Evolutionary conservation across 1,139 yeast species (phyloP).

Genomic region (Zygoascus meyerae): DNA sequence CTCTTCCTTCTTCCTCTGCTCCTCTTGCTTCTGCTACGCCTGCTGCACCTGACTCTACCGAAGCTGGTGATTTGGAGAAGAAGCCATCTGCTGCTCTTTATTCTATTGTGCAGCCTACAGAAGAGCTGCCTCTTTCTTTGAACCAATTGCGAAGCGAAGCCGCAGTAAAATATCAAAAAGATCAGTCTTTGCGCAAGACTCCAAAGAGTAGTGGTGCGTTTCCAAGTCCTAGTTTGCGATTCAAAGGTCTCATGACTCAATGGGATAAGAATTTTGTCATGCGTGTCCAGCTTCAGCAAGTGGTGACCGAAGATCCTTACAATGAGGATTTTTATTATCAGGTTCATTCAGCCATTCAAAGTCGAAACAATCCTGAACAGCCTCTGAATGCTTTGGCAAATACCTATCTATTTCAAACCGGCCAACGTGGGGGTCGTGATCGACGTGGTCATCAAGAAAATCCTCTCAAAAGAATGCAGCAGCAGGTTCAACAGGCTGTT

Average conservation of each 20-base stretch:
- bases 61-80: not conserved
- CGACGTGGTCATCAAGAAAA: slow-evolving; percentile 73
- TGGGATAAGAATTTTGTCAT: slow-evolving; percentile 95
- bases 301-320: slow-evolving; percentile 95
- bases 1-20: slow-evolving; percentile 3
- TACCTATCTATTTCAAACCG: slow-evolving; percentile 92
- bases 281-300: slow-evolving; percentile 88
- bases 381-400: slow-evolving; percentile 69
- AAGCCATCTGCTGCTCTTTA: slow-evolving; percentile 13
- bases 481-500: slow-evolving; percentile 94
- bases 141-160: slow-evolving; percentile 34
- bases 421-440: slow-evolving; percentile 75
- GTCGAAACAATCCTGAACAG: slow-evolving; percentile 43
- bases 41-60: slow-evolving; percentile 3
- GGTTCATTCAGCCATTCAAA: slow-evolving; percentile 83
- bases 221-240: slow-evolving; percentile 1
- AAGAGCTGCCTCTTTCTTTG: slow-evolving; percentile 21
- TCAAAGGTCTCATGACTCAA: slow-evolving; percentile 91
- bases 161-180: slow-evolving; percentile 8
- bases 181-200: not conserved
- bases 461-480: slow-evolving; percentile 96
- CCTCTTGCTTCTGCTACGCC: slow-evolving; percentile 1
- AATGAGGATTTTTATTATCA: slow-evolving; percentile 96
- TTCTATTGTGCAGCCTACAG: slow-evolving; percentile 11
- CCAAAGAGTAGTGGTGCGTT: not conserved